A percentile compares a stretch with the other conserved stretches of the same genome.
phyloP scores from a whole-genome alignment of 2,329 filamentous ascomycete genomes.

The Aspergillus ustus region DNA sequence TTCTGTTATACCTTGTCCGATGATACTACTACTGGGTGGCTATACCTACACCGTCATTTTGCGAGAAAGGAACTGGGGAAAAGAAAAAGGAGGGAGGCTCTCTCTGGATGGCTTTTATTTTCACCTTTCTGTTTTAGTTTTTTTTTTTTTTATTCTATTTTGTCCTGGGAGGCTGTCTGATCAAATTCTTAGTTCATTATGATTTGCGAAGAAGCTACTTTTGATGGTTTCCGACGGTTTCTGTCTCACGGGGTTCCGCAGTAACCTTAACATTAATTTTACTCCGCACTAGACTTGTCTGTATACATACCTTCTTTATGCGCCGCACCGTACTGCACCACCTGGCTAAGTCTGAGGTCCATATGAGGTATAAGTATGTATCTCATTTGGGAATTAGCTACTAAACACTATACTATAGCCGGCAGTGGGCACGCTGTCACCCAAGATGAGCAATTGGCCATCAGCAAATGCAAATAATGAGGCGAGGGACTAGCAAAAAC shows the following conservation, averaged over 20 bases:
- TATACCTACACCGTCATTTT: slow-evolving; percentile 17
- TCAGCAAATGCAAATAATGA: background rate
- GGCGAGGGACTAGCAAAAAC: background rate
- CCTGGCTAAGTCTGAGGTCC: too few relatives aligned
- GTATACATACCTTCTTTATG: background rate
- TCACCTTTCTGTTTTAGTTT: slow-evolving; percentile 14
- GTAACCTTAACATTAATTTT: background rate
- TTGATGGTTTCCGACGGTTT: slow-evolving; percentile 10
- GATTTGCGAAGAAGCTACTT: slow-evolving; percentile 16
- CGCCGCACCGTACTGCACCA: too few relatives aligned
- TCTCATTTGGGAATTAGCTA: slow-evolving; percentile 9
- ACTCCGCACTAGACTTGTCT: background rate
- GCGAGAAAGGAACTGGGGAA: background rate
- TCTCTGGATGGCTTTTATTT: slow-evolving; percentile 6
- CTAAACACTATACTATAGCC: slow-evolving; percentile 1
- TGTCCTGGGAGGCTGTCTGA: slow-evolving; percentile 47
- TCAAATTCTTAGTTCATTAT: slow-evolving; percentile 30
- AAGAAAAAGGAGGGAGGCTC: slow-evolving; percentile 14
- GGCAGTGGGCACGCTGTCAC: background rate
- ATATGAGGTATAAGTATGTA: background rate
- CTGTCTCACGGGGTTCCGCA: slow-evolving; percentile 9
- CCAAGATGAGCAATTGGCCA: background rate
- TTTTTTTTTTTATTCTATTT: slow-evolving; percentile 26
- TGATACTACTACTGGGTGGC: slow-evolving; percentile 12
- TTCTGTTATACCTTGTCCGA: background rate